These are phyloP conservation scores for Auricularia sp. DNA, from an alignment of 768 basidiomycete species.

Conservation along the genomic window DNA sequence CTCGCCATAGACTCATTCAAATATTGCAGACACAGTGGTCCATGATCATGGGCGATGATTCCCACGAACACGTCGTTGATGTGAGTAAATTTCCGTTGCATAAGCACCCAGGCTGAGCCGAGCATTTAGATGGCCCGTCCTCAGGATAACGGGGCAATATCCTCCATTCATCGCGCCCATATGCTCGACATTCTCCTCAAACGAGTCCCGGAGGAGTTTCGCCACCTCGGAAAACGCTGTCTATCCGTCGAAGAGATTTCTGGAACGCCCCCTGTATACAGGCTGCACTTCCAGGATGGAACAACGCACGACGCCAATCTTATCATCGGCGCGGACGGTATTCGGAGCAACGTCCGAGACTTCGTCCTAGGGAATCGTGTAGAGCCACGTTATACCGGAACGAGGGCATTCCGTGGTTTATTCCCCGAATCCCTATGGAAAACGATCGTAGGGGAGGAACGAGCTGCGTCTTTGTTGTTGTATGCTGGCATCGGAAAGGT, in stretches of 20 bases:
- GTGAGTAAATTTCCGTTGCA: neutral
- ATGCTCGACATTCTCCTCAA: neutral
- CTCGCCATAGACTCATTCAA: too few relatives aligned
- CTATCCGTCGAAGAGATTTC: neutral
- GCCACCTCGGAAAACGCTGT: neutral
- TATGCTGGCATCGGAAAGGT: neutral
- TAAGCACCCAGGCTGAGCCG: neutral
- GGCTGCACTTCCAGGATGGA: neutral
- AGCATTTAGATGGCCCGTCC: neutral
- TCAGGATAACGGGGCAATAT: neutral
- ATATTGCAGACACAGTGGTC: neutral
- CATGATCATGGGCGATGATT: neutral
- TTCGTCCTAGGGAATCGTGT: neutral
- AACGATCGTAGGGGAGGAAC: neutral
- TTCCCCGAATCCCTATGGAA: neutral
- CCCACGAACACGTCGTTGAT: neutral
- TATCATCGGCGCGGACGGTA: neutral
- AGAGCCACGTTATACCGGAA: neutral
- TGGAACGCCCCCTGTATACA: neutral
- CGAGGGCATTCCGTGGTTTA: neutral
- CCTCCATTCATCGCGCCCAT: neutral
- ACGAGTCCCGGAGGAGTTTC: neutral
- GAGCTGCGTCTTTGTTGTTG: neutral
- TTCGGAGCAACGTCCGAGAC: neutral
- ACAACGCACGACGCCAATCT: neutral